Evolutionary conservation across 352 stramenopile species (phyloP).

Genomic region (Globisporangium spiculum): DNA sequence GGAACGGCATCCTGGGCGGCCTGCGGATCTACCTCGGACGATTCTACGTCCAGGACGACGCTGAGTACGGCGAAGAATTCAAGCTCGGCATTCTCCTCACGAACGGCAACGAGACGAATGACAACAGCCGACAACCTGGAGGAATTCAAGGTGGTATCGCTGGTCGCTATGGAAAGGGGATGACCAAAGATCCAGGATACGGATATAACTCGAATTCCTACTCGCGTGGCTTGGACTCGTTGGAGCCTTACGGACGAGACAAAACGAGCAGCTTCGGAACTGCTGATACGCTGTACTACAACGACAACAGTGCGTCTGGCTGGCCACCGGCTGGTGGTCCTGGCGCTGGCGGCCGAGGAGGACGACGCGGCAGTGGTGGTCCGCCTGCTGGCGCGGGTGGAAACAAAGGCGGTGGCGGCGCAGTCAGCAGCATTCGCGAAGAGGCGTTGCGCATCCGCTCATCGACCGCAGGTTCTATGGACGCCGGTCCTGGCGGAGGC

Average conservation of each 20-base stretch:
- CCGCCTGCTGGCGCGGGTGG: background rate
- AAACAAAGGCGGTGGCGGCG: background rate
- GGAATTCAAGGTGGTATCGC: background rate
- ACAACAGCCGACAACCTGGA: slow-evolving; percentile 2
- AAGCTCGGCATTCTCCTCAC: slow-evolving; percentile 74
- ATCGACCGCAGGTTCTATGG: slow-evolving; percentile 39
- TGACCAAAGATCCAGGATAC: slow-evolving; percentile 27
- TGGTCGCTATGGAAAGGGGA: slow-evolving; percentile 5
- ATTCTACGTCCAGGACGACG: slow-evolving; percentile 72
- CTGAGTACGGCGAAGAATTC: slow-evolving; percentile 67
- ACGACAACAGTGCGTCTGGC: slow-evolving; percentile 26
- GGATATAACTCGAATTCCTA: slow-evolving; percentile 29
- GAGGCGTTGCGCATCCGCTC: slow-evolving; percentile 65
- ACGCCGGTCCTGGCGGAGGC: slow-evolving; percentile 12
- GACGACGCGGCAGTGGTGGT: background rate
- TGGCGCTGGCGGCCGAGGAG: background rate
- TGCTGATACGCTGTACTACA: slow-evolving; percentile 27
- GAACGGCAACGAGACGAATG: slow-evolving; percentile 26
- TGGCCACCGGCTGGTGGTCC: slow-evolving; percentile 22
- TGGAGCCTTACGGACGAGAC: slow-evolving; percentile 24
- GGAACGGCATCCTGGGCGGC: slow-evolving; percentile 49
- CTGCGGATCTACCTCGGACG: slow-evolving; percentile 69
- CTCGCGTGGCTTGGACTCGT: slow-evolving; percentile 21
- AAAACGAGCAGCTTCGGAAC: slow-evolving; percentile 29
- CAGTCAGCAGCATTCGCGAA: slow-evolving; percentile 60